Percentiles rank a stretch among this genome's conserved stretches.
Conservation (phyloP, 495 filamentous ascomycete genomes). For the Penicillium crystallinum region DNA sequence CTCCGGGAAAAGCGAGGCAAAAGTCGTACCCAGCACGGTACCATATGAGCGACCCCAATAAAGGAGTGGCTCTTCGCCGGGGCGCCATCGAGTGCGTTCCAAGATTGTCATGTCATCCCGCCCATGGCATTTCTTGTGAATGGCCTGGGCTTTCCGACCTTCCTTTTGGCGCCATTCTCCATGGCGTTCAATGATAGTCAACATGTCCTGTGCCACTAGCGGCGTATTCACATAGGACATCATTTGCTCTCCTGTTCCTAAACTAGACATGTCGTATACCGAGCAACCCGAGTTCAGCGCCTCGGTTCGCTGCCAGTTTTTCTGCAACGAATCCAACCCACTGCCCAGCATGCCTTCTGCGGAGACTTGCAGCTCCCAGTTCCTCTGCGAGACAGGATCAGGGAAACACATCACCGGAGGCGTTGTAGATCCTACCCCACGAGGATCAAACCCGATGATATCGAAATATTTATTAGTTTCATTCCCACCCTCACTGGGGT, state of each 20-base stretch:
- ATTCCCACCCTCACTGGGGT: slow-evolving; percentile 8
- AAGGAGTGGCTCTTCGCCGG: slow-evolving; percentile 44
- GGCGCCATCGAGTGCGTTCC: slow-evolving; percentile 27
- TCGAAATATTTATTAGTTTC: slow-evolving; percentile 43
- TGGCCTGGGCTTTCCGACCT: slow-evolving; percentile 23
- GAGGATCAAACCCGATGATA: slow-evolving; percentile 53
- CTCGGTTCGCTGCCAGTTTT: slow-evolving; percentile 45
- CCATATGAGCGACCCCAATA: slow-evolving; percentile 70
- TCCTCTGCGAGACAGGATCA: slow-evolving; percentile 29
- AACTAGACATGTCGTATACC: slow-evolving; percentile 20
- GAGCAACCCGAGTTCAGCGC: slow-evolving; percentile 39
- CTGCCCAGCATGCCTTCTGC: slow-evolving; percentile 42
- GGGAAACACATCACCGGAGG: slow-evolving; percentile 49
- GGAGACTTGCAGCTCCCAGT: slow-evolving; percentile 37
- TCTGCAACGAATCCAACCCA: slow-evolving; percentile 28
- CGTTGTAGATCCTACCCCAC: slow-evolving; percentile 48
- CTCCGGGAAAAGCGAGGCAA: slow-evolving; percentile 50
- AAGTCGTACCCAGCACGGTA: slow-evolving; percentile 56
- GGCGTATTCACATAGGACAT: slow-evolving; percentile 45
- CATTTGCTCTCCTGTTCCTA: slow-evolving; percentile 29
- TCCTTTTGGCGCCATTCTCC: slow-evolving; percentile 39
- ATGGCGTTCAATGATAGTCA: slow-evolving; percentile 49
- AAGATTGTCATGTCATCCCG: slow-evolving; percentile 21
- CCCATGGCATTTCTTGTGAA: slow-evolving; percentile 27
- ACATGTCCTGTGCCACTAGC: slow-evolving; percentile 45